These are phyloP conservation scores for Plasmodiophora brassicae DNA, from an alignment of 208 protist genomes.

Conservation along the genomic window DNA sequence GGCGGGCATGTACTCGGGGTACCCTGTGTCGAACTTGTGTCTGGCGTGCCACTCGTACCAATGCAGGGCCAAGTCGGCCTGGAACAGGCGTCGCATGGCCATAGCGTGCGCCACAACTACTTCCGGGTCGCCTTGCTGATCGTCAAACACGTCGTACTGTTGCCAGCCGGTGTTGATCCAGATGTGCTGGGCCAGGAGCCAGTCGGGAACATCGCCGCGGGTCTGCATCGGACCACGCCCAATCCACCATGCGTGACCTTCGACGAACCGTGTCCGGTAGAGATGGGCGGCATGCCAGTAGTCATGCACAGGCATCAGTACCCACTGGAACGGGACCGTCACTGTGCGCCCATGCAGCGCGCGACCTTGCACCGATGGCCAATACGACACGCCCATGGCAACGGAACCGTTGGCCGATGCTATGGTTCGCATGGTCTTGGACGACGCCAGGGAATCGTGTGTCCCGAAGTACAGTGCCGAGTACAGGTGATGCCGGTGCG, in stretches of 20 bases:
- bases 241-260: slow-evolving; percentile 32
- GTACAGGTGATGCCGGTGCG: too few relatives aligned
- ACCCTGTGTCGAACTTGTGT: slow-evolving; percentile 45
- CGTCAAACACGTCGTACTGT: slow-evolving; percentile 49
- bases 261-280: slow-evolving; percentile 39
- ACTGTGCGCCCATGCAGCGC: too few relatives aligned
- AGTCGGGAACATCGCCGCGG: slow-evolving; percentile 35
- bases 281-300: slow-evolving; percentile 43
- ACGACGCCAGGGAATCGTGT: too few relatives aligned
- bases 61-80: slow-evolving; percentile 35
- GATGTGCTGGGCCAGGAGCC: slow-evolving; percentile 39
- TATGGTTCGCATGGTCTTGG: too few relatives aligned
- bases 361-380: too few relatives aligned
- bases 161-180: slow-evolving; percentile 52
- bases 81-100: slow-evolving; percentile 28
- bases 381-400: too few relatives aligned
- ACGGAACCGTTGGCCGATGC: too few relatives aligned
- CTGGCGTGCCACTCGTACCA: slow-evolving; percentile 49
- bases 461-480: too few relatives aligned
- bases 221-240: neutral
- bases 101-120: slow-evolving; percentile 40
- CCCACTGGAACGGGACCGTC: too few relatives aligned
- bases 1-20: slow-evolving; percentile 48
- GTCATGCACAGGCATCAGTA: too few relatives aligned
- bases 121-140: slow-evolving; percentile 38